Evolutionary conservation across 2,329 filamentous ascomycete genomes (phyloP).

Genomic region (Botrytis cinerea): DNA sequence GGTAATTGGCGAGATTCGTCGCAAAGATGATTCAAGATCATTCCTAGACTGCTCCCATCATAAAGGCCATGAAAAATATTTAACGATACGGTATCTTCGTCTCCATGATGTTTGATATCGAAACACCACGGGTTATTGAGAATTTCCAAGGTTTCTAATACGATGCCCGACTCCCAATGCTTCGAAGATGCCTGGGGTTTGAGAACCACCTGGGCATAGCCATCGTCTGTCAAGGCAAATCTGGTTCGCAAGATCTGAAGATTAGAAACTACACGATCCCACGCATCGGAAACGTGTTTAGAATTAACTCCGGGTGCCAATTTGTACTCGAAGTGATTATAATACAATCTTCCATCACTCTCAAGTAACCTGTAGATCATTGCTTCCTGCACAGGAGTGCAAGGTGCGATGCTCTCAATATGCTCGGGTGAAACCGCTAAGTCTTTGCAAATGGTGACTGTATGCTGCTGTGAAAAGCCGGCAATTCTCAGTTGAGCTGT

Average conservation of each 20-base stretch:
- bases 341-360: constrained; percentile 64
- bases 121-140: constrained; percentile 37
- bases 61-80: constrained; percentile 86
- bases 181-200: constrained; percentile 42
- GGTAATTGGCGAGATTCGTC: constrained; percentile 49
- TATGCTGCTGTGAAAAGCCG: constrained; percentile 44
- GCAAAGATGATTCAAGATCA: constrained; percentile 63
- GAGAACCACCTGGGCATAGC: constrained; percentile 72
- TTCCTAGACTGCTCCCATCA: constrained; percentile 75
- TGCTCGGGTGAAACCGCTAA: constrained; percentile 53
- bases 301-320: constrained; percentile 52
- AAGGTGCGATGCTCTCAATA: constrained; percentile 76
- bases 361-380: constrained; percentile 74
- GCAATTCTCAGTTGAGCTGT: constrained; percentile 45
- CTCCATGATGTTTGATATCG: constrained; percentile 1
- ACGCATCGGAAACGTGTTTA: constrained; percentile 55
- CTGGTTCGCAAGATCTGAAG: constrained; percentile 70
- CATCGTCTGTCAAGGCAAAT: constrained; percentile 73
- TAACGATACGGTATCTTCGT: constrained; percentile 51
- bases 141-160: constrained; percentile 33
- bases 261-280: constrained; percentile 53
- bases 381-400: constrained; percentile 82
- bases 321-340: constrained; percentile 69
- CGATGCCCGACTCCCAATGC: background rate
- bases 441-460: constrained; percentile 44